Percentiles rank a stretch among this genome's conserved stretches.
These are phyloP conservation scores for Rhizophora mangle DNA, from an alignment of 345 rosid species.

Conservation along the genomic window DNA sequence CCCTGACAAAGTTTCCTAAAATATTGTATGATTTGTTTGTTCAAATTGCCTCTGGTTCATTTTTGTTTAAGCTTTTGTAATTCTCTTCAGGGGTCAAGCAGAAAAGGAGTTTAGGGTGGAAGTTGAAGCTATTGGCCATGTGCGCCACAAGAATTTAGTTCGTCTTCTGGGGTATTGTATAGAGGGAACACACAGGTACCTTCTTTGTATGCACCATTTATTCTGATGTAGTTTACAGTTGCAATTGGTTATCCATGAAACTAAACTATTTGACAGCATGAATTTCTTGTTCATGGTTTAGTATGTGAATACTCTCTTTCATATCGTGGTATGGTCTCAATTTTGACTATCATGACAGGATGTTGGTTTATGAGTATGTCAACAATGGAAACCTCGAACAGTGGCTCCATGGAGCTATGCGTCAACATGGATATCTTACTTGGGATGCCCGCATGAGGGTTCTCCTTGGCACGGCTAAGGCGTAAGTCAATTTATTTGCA, in stretches of 20 bases:
- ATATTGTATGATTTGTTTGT: not conserved
- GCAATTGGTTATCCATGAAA: not conserved
- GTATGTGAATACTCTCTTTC: not conserved
- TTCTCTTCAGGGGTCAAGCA: slow-evolving; percentile 63
- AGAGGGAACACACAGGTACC: slow-evolving; percentile 72
- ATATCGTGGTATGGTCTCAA: not conserved
- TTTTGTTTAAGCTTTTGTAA: slow-evolving; percentile 1
- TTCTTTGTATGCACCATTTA: slow-evolving; percentile 11
- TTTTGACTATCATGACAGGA: slow-evolving; percentile 34
- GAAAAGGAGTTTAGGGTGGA: slow-evolving; percentile 81
- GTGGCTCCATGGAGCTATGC: slow-evolving; percentile 89
- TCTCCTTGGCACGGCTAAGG: slow-evolving; percentile 81
- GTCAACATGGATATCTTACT: slow-evolving; percentile 73
- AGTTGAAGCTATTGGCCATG: slow-evolving; percentile 85
- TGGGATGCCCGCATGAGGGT: slow-evolving; percentile 84
- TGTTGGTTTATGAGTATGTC: slow-evolving; percentile 74
- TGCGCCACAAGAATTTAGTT: slow-evolving; percentile 83
- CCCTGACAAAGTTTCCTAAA: not conserved
- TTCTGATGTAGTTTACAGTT: slow-evolving; percentile 3
- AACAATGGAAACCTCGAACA: slow-evolving; percentile 86
- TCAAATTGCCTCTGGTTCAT: slow-evolving; percentile 1
- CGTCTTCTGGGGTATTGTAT: slow-evolving; percentile 79
- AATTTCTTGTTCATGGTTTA: slow-evolving; percentile 19
- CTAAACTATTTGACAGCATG: slow-evolving; percentile 11
- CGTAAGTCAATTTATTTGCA: slow-evolving; percentile 43